These are phyloP conservation scores for Ophiocordyceps australis DNA, from an alignment of 2,329 filamentous ascomycete genomes.

Conservation along the genomic window DNA sequence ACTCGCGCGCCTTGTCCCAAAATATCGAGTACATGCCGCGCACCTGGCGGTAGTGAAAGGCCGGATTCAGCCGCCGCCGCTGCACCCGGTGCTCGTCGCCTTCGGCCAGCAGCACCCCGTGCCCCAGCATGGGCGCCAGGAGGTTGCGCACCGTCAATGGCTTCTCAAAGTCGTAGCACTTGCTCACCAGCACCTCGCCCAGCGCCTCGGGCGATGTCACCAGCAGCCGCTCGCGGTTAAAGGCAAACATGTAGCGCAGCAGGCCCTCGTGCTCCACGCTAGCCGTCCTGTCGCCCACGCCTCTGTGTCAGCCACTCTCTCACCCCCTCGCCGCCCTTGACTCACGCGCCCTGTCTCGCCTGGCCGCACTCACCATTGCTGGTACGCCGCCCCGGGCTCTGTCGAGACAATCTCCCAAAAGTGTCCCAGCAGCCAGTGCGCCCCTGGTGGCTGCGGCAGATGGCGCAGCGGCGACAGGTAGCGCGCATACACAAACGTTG, in stretches of 20 bases:
- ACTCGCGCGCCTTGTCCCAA: conserved; percentile 59
- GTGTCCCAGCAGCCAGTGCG: conserved; percentile 30
- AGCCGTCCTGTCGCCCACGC: conserved; percentile 31
- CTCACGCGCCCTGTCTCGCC: no score
- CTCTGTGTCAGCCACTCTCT: conserved; percentile 15
- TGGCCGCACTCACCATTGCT: conserved; percentile 26
- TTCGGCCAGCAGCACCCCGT: conserved; percentile 63
- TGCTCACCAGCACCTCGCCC: conserved; percentile 50
- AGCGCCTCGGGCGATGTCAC: conserved; percentile 44
- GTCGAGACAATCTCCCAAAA: conserved; percentile 17
- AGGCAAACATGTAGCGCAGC: conserved; percentile 44
- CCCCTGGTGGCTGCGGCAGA: conserved; percentile 23
- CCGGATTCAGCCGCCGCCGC: conserved; percentile 62
- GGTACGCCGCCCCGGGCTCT: conserved; percentile 23
- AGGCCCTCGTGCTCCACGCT: conserved; percentile 48
- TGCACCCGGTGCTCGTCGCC: conserved; percentile 80
- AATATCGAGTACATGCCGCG: conserved; percentile 74
- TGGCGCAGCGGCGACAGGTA: conserved; percentile 28
- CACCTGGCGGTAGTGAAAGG: conserved; percentile 72
- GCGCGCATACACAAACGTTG: conserved; percentile 26
- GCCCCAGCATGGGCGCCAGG: conserved; percentile 46
- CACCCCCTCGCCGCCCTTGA: no score
- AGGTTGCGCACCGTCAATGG: conserved; percentile 32
- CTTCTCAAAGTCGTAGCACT: conserved; percentile 53
- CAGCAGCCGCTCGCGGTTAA: conserved; percentile 46